These are phyloP conservation scores for Chlorella variabilis DNA, from an alignment of 163 green algal species.

Conservation along the genomic window DNA sequence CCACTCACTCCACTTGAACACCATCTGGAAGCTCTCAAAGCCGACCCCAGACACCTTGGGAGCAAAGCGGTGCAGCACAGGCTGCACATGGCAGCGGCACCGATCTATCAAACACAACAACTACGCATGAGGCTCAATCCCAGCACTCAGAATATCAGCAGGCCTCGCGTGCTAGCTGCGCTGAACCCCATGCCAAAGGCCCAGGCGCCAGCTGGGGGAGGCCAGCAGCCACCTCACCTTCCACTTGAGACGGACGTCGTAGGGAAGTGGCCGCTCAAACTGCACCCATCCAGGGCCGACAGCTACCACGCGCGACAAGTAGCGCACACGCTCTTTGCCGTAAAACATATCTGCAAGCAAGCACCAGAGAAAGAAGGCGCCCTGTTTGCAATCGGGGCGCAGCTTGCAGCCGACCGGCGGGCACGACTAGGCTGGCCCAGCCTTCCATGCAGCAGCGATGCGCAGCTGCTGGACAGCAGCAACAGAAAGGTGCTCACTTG, in stretches of 20 bases:
- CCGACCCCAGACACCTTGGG: slow-evolving; percentile 1
- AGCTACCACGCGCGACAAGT: not conserved
- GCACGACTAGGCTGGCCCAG: too few relatives aligned
- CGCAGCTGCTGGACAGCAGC: too few relatives aligned
- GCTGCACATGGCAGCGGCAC: not conserved
- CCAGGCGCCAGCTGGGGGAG: too few relatives aligned
- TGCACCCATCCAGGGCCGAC: slow-evolving; percentile 21
- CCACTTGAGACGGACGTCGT: slow-evolving; percentile 28
- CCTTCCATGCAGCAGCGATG: not conserved
- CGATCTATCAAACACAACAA: not conserved
- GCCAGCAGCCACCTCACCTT: slow-evolving; percentile 2
- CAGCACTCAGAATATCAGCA: too few relatives aligned
- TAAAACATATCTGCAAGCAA: slow-evolving; percentile 22
- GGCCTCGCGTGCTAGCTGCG: too few relatives aligned
- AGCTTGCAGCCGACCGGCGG: too few relatives aligned
- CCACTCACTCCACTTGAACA: slow-evolving; percentile 25
- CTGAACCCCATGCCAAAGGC: not conserved
- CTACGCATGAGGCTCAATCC: too few relatives aligned
- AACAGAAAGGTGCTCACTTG: not conserved
- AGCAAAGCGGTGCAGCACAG: slow-evolving; percentile 19
- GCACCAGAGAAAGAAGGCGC: not conserved
- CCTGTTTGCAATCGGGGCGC: not conserved
- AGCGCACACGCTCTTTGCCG: slow-evolving; percentile 30
- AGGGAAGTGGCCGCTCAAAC: slow-evolving; percentile 31
- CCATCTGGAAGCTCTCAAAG: slow-evolving; percentile 20